These are phyloP conservation scores for Aureobasidium sp. DNA, from an alignment of 2,329 filamentous ascomycete genomes.

Conservation along the genomic window DNA sequence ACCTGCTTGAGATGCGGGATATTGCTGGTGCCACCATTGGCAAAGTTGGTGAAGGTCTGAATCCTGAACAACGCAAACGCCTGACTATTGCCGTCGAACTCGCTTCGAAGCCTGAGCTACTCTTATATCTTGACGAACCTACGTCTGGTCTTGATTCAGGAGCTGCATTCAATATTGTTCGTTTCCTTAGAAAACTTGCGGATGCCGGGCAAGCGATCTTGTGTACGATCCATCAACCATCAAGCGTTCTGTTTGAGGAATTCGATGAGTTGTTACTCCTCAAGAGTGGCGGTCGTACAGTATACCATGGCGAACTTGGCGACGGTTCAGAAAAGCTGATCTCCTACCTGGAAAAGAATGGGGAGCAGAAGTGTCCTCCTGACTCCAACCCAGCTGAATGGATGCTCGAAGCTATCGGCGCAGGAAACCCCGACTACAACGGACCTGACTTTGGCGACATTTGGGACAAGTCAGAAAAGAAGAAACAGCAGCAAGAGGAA, in stretches of 20 bases:
- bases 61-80: slow-evolving; percentile 54
- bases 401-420: slow-evolving; percentile 79
- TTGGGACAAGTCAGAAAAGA: slow-evolving; percentile 65
- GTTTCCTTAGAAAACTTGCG: slow-evolving; percentile 54
- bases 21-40: slow-evolving; percentile 59
- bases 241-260: slow-evolving; percentile 32
- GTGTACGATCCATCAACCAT: slow-evolving; percentile 40
- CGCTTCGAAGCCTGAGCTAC: slow-evolving; percentile 43
- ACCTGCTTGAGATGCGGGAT: slow-evolving; percentile 58
- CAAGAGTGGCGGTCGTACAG: slow-evolving; percentile 34
- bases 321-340: slow-evolving; percentile 32
- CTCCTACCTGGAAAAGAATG: slow-evolving; percentile 44
- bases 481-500: slow-evolving; percentile 55
- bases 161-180: slow-evolving; percentile 54
- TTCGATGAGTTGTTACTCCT: slow-evolving; percentile 38
- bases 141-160: slow-evolving; percentile 54
- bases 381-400: slow-evolving; percentile 58
- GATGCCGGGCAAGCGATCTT: slow-evolving; percentile 37
- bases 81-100: slow-evolving; percentile 47
- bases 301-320: slow-evolving; percentile 41
- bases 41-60: slow-evolving; percentile 51
- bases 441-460: slow-evolving; percentile 72
- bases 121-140: slow-evolving; percentile 55
- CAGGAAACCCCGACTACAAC: slow-evolving; percentile 65
- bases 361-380: slow-evolving; percentile 47